Evolutionary conservation across 2,329 filamentous ascomycete species (phyloP).

Genomic region (Penicillium sp.): DNA sequence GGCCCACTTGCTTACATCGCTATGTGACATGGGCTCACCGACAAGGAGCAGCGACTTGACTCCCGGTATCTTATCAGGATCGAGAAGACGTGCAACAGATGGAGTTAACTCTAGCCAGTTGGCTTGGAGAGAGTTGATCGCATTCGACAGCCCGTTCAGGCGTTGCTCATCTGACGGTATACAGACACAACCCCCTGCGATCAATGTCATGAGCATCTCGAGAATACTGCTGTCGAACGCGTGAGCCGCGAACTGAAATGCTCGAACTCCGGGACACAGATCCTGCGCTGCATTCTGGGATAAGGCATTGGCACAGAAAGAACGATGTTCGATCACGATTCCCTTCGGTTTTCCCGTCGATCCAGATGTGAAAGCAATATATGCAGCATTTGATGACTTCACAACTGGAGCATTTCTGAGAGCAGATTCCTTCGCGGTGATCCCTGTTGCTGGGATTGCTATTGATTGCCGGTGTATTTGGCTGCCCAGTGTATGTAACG

Average conservation of each 20-base stretch:
- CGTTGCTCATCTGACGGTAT: conserved; percentile 39
- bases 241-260: conserved; percentile 44
- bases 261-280: neutral
- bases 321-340: conserved; percentile 25
- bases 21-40: neutral
- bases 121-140: conserved; percentile 45
- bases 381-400: conserved; percentile 26
- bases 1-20: neutral
- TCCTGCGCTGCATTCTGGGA: neutral
- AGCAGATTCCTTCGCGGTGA: conserved; percentile 35
- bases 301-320: neutral
- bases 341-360: conserved; percentile 17
- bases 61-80: neutral
- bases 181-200: conserved; percentile 51
- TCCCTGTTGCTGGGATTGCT: neutral
- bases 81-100: conserved; percentile 24
- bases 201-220: conserved; percentile 47
- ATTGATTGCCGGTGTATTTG: neutral
- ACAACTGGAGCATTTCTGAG: conserved; percentile 29
- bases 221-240: conserved; percentile 45
- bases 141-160: conserved; percentile 40
- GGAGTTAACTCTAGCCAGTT: conserved; percentile 55
- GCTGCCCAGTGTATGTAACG: neutral
- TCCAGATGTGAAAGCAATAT: conserved; percentile 43
- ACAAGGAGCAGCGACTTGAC: neutral